Evolutionary conservation across 139 green algal species (phyloP), one percentile per base, ranked within the genome.

Genomic region (Nannochloris sp.): DNA sequence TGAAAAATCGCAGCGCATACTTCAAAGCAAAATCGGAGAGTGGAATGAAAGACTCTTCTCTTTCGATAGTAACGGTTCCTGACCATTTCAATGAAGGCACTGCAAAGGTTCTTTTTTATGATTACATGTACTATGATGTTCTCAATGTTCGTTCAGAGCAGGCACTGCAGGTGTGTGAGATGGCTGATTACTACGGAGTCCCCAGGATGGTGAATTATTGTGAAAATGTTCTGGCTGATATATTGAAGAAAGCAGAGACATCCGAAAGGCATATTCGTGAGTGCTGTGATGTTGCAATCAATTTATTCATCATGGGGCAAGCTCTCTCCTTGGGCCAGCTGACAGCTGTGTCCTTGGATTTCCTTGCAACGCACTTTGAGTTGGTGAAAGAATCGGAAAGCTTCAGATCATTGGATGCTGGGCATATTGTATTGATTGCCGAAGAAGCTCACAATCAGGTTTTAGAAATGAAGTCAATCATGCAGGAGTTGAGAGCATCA

Each of bases 41-140:
- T 60, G 78, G 78, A 50, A 82, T 81, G 78, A 57, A 61, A 10
- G 78, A 84, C 43, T 69, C 78, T 15, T 44, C 10, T 1, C 46
- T 59, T 21, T 37, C 25, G 5, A 29, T 43, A 4, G 15, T 80
- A 16, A 29, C 51, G 15, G 78, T 86, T n/a, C 81, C 79, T 31
- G 81, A 87, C 14, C 65, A 82, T 59, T 86, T 87, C 48, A 70
- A 57, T 9, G 55, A 66, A 29, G 46, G 63, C 4, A 60, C 71
- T 3, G 55, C 84, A 40, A 40, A 40, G 24, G 53, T 61, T 44
- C 51, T 53, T 1, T 78, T 87, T 40, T 43, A 85, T 63, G 37
- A 69, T 24, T 87, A 83, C 56, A 11, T 79, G 44, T 87, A 87
- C 67, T 14, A 67, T 19, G 81, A 85, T 58, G 36, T 29, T 24